Conservation (phyloP, 306 rosid species). For the Canavalia gladiata region DNA sequence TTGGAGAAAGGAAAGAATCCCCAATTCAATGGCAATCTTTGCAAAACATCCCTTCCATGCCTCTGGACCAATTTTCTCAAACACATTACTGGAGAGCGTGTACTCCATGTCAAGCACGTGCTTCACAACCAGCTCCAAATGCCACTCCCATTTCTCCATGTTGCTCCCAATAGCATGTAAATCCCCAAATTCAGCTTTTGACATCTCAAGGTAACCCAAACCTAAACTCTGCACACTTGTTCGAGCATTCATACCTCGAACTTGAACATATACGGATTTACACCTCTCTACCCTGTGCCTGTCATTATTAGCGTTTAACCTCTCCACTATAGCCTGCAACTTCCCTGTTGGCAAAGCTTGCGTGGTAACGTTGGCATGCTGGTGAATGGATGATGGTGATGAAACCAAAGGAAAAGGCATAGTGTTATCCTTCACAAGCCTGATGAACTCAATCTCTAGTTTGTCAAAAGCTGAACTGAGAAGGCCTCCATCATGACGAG, state of each 20-base stretch:
- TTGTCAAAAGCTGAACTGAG: conserved; percentile 73
- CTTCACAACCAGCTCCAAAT: conserved; percentile 69
- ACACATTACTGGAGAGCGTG: conserved; percentile 61
- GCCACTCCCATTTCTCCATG: conserved; percentile 73
- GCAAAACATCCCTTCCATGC: conserved; percentile 64
- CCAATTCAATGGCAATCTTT: conserved; percentile 65
- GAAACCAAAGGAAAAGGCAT: conserved; percentile 58
- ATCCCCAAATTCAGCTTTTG: conserved; percentile 52
- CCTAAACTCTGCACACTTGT: conserved; percentile 69
- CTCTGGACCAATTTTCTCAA: conserved; percentile 60
- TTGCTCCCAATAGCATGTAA: conserved; percentile 41
- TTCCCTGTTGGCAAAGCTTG: conserved; percentile 56
- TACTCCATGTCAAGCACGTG: conserved; percentile 63
- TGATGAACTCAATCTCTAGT: conserved; percentile 70
- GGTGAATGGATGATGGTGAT: conserved; percentile 41
- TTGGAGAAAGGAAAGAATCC: conserved; percentile 68
- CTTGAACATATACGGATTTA: conserved; percentile 61
- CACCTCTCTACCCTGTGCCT: conserved; percentile 66
- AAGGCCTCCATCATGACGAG: conserved; percentile 64
- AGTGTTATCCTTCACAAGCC: conserved; percentile 57
- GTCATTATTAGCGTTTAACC: conserved; percentile 57
- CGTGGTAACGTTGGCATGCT: conserved; percentile 37
- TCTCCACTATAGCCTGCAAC: conserved; percentile 63
- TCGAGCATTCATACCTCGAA: conserved; percentile 63
- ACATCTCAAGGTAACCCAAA: conserved; percentile 72